Evolutionary conservation across 345 rosid species (phyloP), one percentile per base, ranked within the genome.

Genomic region (Brassica incana): DNA sequence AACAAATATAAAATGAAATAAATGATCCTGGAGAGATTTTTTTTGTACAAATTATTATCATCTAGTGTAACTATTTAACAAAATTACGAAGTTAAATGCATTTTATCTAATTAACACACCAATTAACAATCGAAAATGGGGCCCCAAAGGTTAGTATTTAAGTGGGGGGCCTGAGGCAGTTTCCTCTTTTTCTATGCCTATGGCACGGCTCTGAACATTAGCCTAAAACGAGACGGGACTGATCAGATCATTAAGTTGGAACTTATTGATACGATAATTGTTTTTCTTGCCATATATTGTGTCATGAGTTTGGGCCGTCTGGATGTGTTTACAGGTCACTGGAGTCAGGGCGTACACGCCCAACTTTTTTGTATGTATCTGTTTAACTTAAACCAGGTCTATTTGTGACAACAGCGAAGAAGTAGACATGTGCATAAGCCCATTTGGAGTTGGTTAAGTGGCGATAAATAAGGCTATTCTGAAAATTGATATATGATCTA

Each of bases 391-490:
- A 52, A 36, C 6, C 58, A 38, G 30, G 73, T 58, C 32, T 67
- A 36, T 67, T 38, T 67, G 59, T n/a, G 59, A 6, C 23, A 54
- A 54, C 23, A 54, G 23, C 23, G 8, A 54, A 54, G 61, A 52
- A 15, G 8, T 16, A 16, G 61, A 54, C 61, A 16, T 16, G 25
- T 54, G 61, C 61, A 54, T 54, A 54, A 52, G 0, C 7, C 58
- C 58, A 50, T 50, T 50, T 50, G 58, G 58, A 50, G 58, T 50
- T 66, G 40, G 65, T 25, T 25, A 75, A 75, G 73, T 75, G 59
- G 29, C 43, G 63, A 15, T n/a, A 27, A 62, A 40, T 16, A 30
- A 18, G 61, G 69, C 9, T 38, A 38, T 40, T 27, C 15, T 73
- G 16, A 56, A 60, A 25, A 72, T 6, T 27, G 40, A 29, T 64